Base-by-base conservation (phyloP, 192 early-diverging fungal genomes). In the Gryganskiella cystojenkinii region DNA sequence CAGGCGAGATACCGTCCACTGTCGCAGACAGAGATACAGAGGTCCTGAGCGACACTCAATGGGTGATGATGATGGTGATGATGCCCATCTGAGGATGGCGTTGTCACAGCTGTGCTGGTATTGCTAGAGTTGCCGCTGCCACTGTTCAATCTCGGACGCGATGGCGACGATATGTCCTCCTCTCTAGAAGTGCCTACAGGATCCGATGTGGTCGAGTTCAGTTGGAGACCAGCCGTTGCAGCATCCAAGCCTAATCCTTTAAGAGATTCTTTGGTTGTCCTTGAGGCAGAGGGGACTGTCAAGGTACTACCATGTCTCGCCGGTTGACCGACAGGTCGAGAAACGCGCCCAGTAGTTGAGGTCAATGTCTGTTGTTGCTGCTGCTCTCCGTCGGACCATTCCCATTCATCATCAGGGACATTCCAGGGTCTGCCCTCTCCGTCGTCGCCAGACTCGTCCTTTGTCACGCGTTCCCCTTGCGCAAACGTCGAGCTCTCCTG, bases 341-440 rank as follows among this genome's bases (percentile, higher is more conserved):
- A 54, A 8, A 57, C 19, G 44, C 40, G 50, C n/a, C n/a, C n/a
- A n/a, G 2, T 62, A 30, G 25, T 34, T 66, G 15, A 28, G 42
- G 20, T 9, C 17, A 22, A 40, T 30, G 17, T 46, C 58, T 7
- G 63, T 20, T 56, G 49, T 9, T 40, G 37, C 13, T 40, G n/a
- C n/a, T 40, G 31, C 33, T 78, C 74, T 15, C 63, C 74, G 31
- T 78, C 74, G 3, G 74, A 78, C 74, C 74, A 78, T 14, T 63
- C 66, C 74, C 74, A 78, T 34, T 78, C 74, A 0, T 78, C 74
- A n/a, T 78, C 74, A 37, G 74, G 74, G 2, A 78, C 67, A 25
- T 78, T 78, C 74, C 74, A 78, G 14, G 65, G 33, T 20, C 61
- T 31, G 28, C 52, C 61, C 11, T 64, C 49, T 7, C 43, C 55